phyloP scores from a whole-genome alignment of 768 basidiomycete species.

The Lactarius trivialis region DNA sequence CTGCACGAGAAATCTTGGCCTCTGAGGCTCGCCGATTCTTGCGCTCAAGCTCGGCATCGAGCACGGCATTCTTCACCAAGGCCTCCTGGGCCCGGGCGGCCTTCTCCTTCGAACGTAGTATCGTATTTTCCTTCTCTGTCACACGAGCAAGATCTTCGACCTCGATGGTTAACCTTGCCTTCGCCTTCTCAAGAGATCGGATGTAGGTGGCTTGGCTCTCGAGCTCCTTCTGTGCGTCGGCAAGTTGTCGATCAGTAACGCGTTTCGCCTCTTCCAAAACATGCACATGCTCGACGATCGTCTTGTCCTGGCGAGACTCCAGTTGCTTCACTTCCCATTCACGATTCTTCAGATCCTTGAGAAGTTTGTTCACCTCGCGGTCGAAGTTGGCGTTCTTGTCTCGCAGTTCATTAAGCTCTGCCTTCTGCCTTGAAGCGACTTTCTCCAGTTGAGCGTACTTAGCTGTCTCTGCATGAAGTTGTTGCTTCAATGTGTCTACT shows the following conservation, averaged over 20 bases:
- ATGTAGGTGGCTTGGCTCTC: slow-evolving; percentile 69
- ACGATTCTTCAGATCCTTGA: slow-evolving; percentile 71
- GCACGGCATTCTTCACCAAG: slow-evolving; percentile 45
- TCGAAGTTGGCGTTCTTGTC: slow-evolving; percentile 68
- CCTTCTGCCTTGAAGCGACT: slow-evolving; percentile 49
- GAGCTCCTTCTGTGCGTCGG: slow-evolving; percentile 72
- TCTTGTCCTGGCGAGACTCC: slow-evolving; percentile 87
- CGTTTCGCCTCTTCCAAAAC: slow-evolving; percentile 94
- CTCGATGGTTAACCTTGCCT: slow-evolving; percentile 64
- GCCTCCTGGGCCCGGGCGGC: slow-evolving; percentile 56
- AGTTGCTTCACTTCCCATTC: slow-evolving; percentile 86
- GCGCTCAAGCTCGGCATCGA: slow-evolving; percentile 62
- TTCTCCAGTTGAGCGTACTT: slow-evolving; percentile 76
- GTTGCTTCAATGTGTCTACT: slow-evolving; percentile 60
- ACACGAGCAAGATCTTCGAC: slow-evolving; percentile 76
- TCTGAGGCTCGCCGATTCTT: slow-evolving; percentile 61
- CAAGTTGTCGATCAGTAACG: slow-evolving; percentile 86
- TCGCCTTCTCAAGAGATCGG: slow-evolving; percentile 81
- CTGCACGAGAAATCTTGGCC: slow-evolving; percentile 55
- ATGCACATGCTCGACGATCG: slow-evolving; percentile 97
- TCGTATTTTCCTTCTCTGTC: slow-evolving; percentile 61
- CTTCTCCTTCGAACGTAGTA: slow-evolving; percentile 65
- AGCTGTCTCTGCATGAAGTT: slow-evolving; percentile 65
- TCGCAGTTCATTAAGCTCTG: slow-evolving; percentile 62
- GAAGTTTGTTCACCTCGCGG: slow-evolving; percentile 70